Evolutionary conservation across 441 rosid species (phyloP).

Genomic region (Populus hybrid): DNA sequence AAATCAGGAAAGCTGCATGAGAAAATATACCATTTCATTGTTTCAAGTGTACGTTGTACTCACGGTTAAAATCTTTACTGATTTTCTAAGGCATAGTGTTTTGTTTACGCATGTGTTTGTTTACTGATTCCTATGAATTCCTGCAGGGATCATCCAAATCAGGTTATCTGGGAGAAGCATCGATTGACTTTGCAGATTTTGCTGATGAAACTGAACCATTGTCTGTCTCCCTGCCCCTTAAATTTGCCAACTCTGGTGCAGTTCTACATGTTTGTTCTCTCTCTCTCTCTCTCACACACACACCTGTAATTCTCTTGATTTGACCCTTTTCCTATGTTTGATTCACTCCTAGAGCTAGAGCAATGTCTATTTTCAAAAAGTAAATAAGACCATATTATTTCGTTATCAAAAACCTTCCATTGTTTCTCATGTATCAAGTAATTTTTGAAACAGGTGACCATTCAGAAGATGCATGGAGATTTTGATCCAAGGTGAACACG

Average conservation of each 20-base stretch:
- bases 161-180: slow-evolving; percentile 65
- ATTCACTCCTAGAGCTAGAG: neutral
- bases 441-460: slow-evolving; percentile 61
- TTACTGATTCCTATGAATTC: slow-evolving; percentile 7
- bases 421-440: slow-evolving; percentile 13
- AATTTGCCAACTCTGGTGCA: slow-evolving; percentile 62
- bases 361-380: neutral
- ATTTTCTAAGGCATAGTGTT: slow-evolving; percentile 9
- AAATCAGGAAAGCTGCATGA: slow-evolving; percentile 69
- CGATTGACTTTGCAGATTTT: slow-evolving; percentile 75
- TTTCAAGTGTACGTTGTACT: slow-evolving; percentile 42
- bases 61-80: neutral
- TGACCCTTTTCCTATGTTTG: neutral
- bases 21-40: slow-evolving; percentile 63
- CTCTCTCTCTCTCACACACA: slow-evolving; percentile 19
- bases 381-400: neutral
- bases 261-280: slow-evolving; percentile 61
- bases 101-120: neutral
- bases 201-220: slow-evolving; percentile 56
- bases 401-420: neutral
- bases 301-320: neutral
- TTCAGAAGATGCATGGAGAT: slow-evolving; percentile 62
- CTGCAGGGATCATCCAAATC: slow-evolving; percentile 71
- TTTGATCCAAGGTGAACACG: slow-evolving; percentile 50
- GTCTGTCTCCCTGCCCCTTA: slow-evolving; percentile 63